Evolutionary conservation across 164 flowering plant species (phyloP).

Genomic region (Malania oleifera): DNA sequence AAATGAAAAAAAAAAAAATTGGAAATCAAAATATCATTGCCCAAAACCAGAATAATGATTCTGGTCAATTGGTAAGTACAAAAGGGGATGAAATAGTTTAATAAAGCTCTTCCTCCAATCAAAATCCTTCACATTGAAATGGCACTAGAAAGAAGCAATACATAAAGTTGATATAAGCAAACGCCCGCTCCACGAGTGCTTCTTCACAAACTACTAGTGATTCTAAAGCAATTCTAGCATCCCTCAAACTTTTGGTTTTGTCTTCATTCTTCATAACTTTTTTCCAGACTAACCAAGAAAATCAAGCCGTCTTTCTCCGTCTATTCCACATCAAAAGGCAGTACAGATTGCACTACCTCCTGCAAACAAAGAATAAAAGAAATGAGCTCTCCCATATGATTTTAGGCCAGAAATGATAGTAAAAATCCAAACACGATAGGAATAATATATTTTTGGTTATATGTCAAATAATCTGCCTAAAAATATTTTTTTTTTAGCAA

Average conservation of each 20-base stretch:
- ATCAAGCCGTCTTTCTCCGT: conserved; percentile 54
- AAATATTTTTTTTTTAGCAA: no score
- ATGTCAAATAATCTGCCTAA: no score
- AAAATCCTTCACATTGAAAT: background rate
- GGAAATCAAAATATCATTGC: background rate
- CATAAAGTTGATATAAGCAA: conserved; percentile 79
- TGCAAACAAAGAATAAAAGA: conserved; percentile 25
- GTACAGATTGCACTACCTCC: conserved; percentile 89
- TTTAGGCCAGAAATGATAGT: no score
- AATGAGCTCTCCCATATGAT: conserved; percentile 1
- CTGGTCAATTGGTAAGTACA: background rate
- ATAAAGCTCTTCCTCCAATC: background rate
- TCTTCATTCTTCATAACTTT: conserved; percentile 27
- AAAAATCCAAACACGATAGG: no score
- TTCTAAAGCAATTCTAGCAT: conserved; percentile 81
- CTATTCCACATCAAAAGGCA: conserved; percentile 82
- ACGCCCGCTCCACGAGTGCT: conserved; percentile 79
- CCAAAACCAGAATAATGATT: conserved; percentile 1
- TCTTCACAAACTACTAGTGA: conserved; percentile 82
- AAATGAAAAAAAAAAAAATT: conserved; percentile 8
- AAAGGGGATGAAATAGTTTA: background rate
- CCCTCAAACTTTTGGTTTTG: conserved; percentile 62
- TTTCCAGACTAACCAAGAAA: conserved; percentile 41
- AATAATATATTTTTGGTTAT: no score
- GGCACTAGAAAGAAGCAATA: conserved; percentile 8